Conservation (phyloP, 148 eudicot species). For the Nyssa sinensis region DNA sequence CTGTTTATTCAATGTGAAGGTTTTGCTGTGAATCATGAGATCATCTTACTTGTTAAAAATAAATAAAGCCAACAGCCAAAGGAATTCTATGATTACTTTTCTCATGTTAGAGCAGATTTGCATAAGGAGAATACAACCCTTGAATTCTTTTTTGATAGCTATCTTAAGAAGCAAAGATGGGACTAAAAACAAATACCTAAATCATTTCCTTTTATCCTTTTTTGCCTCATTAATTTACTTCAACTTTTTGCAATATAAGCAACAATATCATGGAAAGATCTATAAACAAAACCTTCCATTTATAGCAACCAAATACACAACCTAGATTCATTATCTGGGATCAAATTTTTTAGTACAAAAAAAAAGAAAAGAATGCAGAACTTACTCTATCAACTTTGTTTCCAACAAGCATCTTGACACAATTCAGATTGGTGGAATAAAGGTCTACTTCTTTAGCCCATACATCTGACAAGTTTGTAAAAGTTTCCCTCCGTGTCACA, state of each 20-base stretch:
- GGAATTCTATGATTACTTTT: not conserved
- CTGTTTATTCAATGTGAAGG: not conserved
- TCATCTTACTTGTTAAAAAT: not conserved
- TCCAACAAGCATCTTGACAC: conserved; percentile 96
- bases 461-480: conserved; percentile 83
- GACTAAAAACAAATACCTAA: too few relatives aligned
- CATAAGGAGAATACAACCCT: not conserved
- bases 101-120: not conserved
- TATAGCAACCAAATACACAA: not conserved
- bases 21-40: not conserved
- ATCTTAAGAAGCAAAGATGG: not conserved
- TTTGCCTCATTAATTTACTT: not conserved
- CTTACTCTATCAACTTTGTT: conserved; percentile 93
- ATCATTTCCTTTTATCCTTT: not conserved
- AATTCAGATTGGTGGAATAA: conserved; percentile 80
- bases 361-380: conserved; percentile 16
- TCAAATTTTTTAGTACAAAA: conserved; percentile 4
- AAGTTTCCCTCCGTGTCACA: conserved; percentile 89
- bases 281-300: not conserved
- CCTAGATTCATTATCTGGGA: not conserved
- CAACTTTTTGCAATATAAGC: too few relatives aligned
- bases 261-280: not conserved
- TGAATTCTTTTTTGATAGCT: not conserved
- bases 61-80: not conserved
- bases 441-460: conserved; percentile 97